A percentile compares a stretch with the other conserved stretches of the same genome.
Conservation (phyloP, 768 basidiomycete species). For the Guyanaporus albipodus region DNA sequence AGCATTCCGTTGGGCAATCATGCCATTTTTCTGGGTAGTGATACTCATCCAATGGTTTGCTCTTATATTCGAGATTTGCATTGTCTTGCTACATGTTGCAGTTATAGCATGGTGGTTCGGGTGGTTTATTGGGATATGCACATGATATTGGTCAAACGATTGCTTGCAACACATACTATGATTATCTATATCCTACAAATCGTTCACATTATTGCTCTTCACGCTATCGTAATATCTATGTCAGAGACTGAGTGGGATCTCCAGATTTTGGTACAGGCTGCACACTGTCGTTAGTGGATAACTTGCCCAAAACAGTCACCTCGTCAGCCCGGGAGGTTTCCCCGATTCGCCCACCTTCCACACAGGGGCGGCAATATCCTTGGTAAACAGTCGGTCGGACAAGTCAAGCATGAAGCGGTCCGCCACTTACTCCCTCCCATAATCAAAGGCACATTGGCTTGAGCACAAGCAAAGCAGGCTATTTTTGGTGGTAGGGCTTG, state of each 20-base stretch:
- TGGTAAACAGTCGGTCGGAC: neutral
- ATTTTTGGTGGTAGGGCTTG: slow-evolving; percentile 40
- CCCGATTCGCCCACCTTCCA: slow-evolving; percentile 47
- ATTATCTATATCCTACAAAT: slow-evolving; percentile 8
- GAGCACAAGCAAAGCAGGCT: slow-evolving; percentile 56
- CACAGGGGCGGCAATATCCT: slow-evolving; percentile 72
- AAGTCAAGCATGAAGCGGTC: neutral
- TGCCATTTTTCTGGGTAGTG: slow-evolving; percentile 62
- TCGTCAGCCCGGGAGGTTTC: slow-evolving; percentile 25
- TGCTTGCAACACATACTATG: slow-evolving; percentile 7
- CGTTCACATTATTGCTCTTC: neutral
- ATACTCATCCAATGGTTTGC: slow-evolving; percentile 68
- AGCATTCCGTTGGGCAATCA: slow-evolving; percentile 57
- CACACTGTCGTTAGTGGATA: neutral
- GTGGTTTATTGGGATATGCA: slow-evolving; percentile 56
- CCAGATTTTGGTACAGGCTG: slow-evolving; percentile 6
- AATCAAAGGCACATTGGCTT: slow-evolving; percentile 71
- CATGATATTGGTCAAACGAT: slow-evolving; percentile 21
- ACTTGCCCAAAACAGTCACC: slow-evolving; percentile 1
- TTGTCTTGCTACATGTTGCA: slow-evolving; percentile 56
- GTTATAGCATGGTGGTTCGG: slow-evolving; percentile 73
- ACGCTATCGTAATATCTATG: too few relatives aligned
- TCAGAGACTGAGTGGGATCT: neutral
- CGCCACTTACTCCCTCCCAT: slow-evolving; percentile 63
- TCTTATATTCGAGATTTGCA: slow-evolving; percentile 51